Conservation (phyloP, 345 rosid species). For the Leavenworthia alabamica region DNA sequence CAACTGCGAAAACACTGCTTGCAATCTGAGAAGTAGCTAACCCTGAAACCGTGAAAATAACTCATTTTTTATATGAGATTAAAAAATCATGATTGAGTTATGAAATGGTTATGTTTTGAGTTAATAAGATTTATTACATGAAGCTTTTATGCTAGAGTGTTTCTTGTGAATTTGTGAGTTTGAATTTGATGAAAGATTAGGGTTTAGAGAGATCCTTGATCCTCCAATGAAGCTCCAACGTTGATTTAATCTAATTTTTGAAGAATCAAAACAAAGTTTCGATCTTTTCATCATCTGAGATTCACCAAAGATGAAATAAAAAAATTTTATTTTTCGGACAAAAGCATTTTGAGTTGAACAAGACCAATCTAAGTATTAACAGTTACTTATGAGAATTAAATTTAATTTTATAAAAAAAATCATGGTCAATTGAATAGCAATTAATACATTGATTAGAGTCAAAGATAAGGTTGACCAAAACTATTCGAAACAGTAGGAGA, state of each 20-base stretch:
- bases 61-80: neutral
- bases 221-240: constrained; percentile 61
- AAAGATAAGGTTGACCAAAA: constrained; percentile 10
- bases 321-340: neutral
- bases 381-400: neutral
- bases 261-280: constrained; percentile 24
- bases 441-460: neutral
- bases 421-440: neutral
- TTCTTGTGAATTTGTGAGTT: constrained; percentile 24
- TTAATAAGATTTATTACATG: constrained; percentile 47
- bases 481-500: neutral
- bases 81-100: neutral
- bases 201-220: constrained; percentile 36
- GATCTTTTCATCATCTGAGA: constrained; percentile 20
- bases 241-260: constrained; percentile 18
- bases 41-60: constrained; percentile 40
- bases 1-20: constrained; percentile 56
- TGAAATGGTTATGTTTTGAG: neutral
- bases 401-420: neutral
- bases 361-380: neutral
- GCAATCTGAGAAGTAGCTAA: constrained; percentile 60
- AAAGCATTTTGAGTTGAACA: neutral
- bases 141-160: constrained; percentile 43
- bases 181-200: constrained; percentile 17
- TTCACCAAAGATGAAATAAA: neutral